Conservation (phyloP, 176 grass and related monocot genomes). For the Triticum urartu region DNA sequence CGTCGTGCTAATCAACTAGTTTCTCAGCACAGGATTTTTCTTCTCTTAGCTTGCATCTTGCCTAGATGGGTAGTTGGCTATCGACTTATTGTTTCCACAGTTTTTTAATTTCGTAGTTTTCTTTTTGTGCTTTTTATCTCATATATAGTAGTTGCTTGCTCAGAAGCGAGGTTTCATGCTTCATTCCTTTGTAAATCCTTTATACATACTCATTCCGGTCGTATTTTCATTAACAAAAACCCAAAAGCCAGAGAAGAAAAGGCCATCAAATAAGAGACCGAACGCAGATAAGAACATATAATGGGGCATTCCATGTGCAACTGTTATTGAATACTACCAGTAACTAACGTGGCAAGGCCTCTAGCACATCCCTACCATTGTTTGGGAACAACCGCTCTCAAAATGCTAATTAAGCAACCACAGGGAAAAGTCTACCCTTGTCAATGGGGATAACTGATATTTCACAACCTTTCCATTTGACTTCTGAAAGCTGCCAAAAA, state of each 20-base stretch:
- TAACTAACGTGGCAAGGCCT: neutral
- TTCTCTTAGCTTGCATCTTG: neutral
- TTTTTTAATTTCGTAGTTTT: neutral
- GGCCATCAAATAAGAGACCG: neutral
- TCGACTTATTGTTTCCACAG: neutral
- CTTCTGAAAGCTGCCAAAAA: constrained; percentile 27
- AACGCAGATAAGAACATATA: neutral
- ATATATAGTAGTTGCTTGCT: neutral
- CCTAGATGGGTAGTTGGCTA: neutral
- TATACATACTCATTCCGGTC: neutral
- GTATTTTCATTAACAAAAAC: neutral
- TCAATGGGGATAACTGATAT: neutral
- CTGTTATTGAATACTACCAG: neutral
- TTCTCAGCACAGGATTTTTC: neutral
- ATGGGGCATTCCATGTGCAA: neutral
- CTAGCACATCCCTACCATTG: neutral
- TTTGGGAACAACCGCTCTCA: neutral
- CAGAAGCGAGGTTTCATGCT: neutral
- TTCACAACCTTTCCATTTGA: constrained; percentile 17
- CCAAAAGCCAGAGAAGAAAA: neutral
- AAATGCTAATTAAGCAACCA: neutral
- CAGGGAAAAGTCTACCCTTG: neutral
- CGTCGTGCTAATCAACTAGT: neutral
- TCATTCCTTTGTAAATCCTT: neutral
- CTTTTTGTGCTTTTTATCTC: neutral